Evolutionary conservation across 495 filamentous ascomycete genomes (phyloP).

Genomic region (Penicillium argentinense): DNA sequence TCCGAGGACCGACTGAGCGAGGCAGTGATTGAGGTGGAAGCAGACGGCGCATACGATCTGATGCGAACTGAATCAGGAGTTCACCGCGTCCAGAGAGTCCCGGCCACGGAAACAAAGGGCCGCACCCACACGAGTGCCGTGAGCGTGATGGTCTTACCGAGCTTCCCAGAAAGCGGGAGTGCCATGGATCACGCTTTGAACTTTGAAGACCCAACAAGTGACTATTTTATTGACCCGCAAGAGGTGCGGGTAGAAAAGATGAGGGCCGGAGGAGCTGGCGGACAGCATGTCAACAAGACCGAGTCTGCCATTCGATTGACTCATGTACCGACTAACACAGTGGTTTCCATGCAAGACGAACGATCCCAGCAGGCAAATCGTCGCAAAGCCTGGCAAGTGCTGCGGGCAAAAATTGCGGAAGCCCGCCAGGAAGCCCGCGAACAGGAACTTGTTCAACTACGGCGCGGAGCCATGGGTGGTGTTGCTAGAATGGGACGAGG

Average conservation of each 20-base stretch:
- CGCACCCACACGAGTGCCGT: conserved; percentile 92
- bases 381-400: conserved; percentile 77
- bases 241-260: conserved; percentile 89
- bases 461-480: conserved; percentile 73
- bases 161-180: conserved; percentile 61
- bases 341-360: conserved; percentile 88
- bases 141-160: conserved; percentile 85
- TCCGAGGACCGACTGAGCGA: conserved; percentile 68
- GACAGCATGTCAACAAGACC: conserved; percentile 97
- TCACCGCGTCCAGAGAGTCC: conserved; percentile 91
- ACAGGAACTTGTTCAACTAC: conserved; percentile 69
- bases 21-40: conserved; percentile 82
- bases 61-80: conserved; percentile 89
- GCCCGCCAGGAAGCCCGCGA: conserved; percentile 78
- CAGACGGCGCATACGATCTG: conserved; percentile 70
- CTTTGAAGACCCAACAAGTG: conserved; percentile 79
- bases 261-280: conserved; percentile 87
- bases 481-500: conserved; percentile 79
- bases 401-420: conserved; percentile 83
- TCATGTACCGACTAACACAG: conserved; percentile 81
- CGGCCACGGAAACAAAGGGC: conserved; percentile 84
- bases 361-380: conserved; percentile 90
- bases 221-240: conserved; percentile 83
- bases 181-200: conserved; percentile 55
- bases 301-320: conserved; percentile 94